A percentile compares a stretch with the other conserved stretches of the same genome.
Conservation (phyloP, 345 rosid species). For the Syzygium aqueum region DNA sequence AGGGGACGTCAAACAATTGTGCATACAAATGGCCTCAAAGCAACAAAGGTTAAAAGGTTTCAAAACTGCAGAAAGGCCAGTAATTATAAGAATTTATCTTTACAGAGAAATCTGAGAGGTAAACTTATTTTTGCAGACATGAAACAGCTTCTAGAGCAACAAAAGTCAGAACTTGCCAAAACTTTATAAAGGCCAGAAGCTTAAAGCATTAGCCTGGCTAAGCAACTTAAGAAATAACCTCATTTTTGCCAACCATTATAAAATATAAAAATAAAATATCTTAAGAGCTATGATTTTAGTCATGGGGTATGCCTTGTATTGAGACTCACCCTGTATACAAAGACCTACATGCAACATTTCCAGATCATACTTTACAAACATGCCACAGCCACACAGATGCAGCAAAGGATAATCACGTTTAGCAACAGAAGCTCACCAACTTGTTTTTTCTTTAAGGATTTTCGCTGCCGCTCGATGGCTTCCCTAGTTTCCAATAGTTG, state of each 20-base stretch:
- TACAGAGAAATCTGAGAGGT: not conserved
- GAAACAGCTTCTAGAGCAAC: not conserved
- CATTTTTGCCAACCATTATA: not conserved
- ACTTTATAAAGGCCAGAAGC: not conserved
- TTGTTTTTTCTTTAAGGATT: slow-evolving; percentile 85
- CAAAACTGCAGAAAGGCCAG: not conserved
- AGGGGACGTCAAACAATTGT: not conserved
- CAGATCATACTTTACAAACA: not conserved
- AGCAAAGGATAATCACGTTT: not conserved
- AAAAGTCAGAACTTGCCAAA: not conserved
- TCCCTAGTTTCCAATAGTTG: slow-evolving; percentile 90
- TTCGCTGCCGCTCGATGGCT: slow-evolving; percentile 90
- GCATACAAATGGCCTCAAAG: not conserved
- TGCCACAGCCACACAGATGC: not conserved
- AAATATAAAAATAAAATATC: not conserved
- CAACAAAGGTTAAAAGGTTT: not conserved
- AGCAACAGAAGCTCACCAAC: slow-evolving; percentile 33
- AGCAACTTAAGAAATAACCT: not conserved
- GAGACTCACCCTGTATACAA: not conserved
- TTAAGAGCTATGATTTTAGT: not conserved
- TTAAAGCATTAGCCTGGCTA: not conserved
- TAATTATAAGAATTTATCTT: not conserved
- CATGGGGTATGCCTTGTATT: not conserved
- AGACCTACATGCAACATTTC: not conserved
- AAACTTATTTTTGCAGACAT: not conserved